phyloP scores from a whole-genome alignment of 352 stramenopile genomes.

The Phytophthora litchii region DNA sequence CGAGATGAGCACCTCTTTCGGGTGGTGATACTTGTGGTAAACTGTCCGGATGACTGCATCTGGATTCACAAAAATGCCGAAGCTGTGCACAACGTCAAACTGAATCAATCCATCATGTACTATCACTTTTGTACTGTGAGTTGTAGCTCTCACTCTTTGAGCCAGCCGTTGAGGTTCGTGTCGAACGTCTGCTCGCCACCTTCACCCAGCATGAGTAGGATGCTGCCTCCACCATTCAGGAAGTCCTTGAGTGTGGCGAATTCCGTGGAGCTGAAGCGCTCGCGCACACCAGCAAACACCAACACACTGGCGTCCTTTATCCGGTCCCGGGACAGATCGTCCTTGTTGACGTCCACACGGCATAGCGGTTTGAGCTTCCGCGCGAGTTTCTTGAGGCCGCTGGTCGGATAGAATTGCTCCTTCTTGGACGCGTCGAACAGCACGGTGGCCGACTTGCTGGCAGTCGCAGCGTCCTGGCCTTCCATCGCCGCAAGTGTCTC shows the following conservation, averaged over 20 bases:
- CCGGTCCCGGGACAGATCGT: slow-evolving; percentile 88
- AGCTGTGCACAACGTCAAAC: slow-evolving; percentile 39
- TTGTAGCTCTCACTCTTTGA: slow-evolving; percentile 83
- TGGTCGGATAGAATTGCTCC: slow-evolving; percentile 91
- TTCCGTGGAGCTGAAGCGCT: slow-evolving; percentile 90
- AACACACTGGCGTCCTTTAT: slow-evolving; percentile 90
- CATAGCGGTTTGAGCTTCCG: slow-evolving; percentile 87
- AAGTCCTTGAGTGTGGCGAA: slow-evolving; percentile 91
- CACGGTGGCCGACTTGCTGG: slow-evolving; percentile 41
- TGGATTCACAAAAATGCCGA: slow-evolving; percentile 86
- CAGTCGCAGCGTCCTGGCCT: slow-evolving; percentile 20
- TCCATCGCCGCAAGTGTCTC: slow-evolving; percentile 35
- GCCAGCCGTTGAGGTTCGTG: slow-evolving; percentile 95
- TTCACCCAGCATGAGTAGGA: slow-evolving; percentile 92
- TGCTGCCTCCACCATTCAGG: slow-evolving; percentile 85
- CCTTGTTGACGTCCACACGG: slow-evolving; percentile 96
- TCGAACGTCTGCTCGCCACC: slow-evolving; percentile 90
- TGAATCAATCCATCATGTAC: neutral
- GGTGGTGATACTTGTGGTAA: slow-evolving; percentile 97
- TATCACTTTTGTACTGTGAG: neutral
- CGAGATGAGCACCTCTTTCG: slow-evolving; percentile 95
- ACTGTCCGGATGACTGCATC: slow-evolving; percentile 93
- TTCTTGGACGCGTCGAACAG: slow-evolving; percentile 95
- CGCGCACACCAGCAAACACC: slow-evolving; percentile 89
- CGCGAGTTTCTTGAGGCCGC: slow-evolving; percentile 94